A percentile compares a stretch with the other conserved stretches of the same genome.
Conservation (phyloP, 2,329 filamentous ascomycete genomes). For the Truncatella angustata region DNA sequence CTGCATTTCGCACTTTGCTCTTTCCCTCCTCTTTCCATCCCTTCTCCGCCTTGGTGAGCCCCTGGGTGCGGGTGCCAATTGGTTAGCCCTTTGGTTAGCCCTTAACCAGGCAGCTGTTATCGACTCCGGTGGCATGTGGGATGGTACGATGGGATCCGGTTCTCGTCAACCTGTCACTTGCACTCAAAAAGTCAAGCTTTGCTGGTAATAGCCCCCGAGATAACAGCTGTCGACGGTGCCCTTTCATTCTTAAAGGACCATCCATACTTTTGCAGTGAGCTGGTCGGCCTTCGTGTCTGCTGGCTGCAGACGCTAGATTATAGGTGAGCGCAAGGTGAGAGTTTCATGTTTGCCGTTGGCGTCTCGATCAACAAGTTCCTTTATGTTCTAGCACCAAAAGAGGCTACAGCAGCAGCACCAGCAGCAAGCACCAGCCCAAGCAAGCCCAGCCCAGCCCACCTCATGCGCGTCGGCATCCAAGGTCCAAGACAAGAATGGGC, state of each 20-base stretch:
- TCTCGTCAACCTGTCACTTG: not conserved
- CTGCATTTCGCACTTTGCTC: not conserved
- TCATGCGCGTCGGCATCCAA: not conserved
- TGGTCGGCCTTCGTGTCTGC: not conserved
- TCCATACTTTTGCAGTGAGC: not conserved
- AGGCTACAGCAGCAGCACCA: not conserved
- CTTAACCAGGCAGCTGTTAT: not conserved
- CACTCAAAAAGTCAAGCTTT: conserved; percentile 2
- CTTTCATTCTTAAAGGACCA: not conserved
- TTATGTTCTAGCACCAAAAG: conserved; percentile 4
- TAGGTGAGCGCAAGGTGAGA: not conserved
- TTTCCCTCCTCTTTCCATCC: not conserved
- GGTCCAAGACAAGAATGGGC: not conserved
- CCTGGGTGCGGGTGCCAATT: not conserved
- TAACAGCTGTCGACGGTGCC: not conserved
- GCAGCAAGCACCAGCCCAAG: not conserved
- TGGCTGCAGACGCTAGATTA: not conserved
- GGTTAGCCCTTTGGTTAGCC: not conserved
- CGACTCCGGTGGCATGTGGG: not conserved
- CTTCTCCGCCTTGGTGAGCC: not conserved
- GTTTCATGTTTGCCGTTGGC: conserved; percentile 3
- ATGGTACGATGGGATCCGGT: not conserved
- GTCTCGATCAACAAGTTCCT: not conserved
- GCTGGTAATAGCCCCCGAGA: not conserved
- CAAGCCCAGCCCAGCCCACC: not conserved